Conservation (phyloP, 768 basidiomycete species). For the Suillus lakei region DNA sequence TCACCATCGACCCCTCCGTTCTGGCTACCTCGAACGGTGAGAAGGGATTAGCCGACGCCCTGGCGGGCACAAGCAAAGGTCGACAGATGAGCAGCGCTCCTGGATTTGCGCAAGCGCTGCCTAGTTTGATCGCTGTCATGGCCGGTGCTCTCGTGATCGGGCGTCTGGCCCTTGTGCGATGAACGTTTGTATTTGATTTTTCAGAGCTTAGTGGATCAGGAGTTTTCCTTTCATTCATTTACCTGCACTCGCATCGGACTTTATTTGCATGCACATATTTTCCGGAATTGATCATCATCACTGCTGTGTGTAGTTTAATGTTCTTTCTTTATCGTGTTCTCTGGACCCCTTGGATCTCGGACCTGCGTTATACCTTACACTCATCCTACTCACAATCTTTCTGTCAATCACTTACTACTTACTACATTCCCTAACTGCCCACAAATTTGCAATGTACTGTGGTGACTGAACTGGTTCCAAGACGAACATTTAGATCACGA, state of each 20-base stretch:
- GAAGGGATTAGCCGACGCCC: conserved; percentile 32
- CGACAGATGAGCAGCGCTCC: conserved; percentile 2
- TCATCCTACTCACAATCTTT: neutral
- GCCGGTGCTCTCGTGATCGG: conserved; percentile 21
- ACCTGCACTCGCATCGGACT: conserved; percentile 10
- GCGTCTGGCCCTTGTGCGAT: conserved; percentile 10
- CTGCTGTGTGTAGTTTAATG: neutral
- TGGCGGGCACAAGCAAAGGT: conserved; percentile 17
- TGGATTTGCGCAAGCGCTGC: conserved; percentile 15
- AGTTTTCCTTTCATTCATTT: conserved; percentile 14
- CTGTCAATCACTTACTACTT: neutral
- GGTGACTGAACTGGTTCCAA: too few relatives aligned
- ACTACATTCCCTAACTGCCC: neutral
- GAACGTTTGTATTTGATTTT: conserved; percentile 5
- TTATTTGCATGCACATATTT: conserved; percentile 1
- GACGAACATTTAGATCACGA: too few relatives aligned
- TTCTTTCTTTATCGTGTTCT: neutral
- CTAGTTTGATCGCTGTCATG: conserved; percentile 17
- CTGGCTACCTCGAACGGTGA: conserved; percentile 72
- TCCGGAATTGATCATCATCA: neutral
- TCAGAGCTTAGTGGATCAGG: conserved; percentile 7
- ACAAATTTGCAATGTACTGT: too few relatives aligned
- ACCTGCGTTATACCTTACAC: neutral
- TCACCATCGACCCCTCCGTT: conserved; percentile 55
- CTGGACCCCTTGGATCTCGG: neutral